These are phyloP conservation scores for Plasmopara halstedii DNA, from an alignment of 352 stramenopile species.

Conservation along the genomic window DNA sequence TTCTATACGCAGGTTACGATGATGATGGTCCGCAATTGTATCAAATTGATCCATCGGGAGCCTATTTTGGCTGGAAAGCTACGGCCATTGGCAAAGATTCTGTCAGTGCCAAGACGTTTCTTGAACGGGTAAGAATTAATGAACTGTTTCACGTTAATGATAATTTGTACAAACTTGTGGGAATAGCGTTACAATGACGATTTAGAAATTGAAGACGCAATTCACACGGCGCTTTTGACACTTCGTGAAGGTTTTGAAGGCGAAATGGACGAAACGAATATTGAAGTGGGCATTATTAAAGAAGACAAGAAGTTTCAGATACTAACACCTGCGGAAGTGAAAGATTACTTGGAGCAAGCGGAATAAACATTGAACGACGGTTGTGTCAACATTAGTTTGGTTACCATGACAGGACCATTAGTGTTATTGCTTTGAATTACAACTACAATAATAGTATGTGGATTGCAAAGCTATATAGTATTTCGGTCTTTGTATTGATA, in stretches of 20 bases:
- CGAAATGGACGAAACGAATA: conserved; percentile 98
- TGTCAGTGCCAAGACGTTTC: conserved; percentile 98
- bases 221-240: conserved; percentile 98
- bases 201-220: conserved; percentile 99
- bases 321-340: conserved; percentile 96
- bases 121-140: conserved; percentile 91
- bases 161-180: neutral
- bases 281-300: conserved; percentile 97
- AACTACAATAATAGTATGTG: conserved; percentile 15
- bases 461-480: conserved; percentile 4
- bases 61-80: conserved; percentile 99
- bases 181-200: conserved; percentile 90
- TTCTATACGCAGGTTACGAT: conserved; percentile 97
- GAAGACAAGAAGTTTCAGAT: conserved; percentile 96
- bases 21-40: conserved; percentile 97
- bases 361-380: conserved; percentile 71
- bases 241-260: conserved; percentile 98
- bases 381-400: conserved; percentile 11
- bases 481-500: too few relatives aligned
- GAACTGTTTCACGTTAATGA: neutral
- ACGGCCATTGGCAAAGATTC: conserved; percentile 98
- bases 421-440: too few relatives aligned
- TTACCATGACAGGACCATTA: too few relatives aligned
- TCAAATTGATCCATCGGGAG: conserved; percentile 96
- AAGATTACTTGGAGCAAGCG: conserved; percentile 99